A percentile compares a stretch with the other conserved stretches of the same genome.
phyloP scores from a whole-genome alignment of 192 early-diverging fungal species.

The Mortierella alpina region DNA sequence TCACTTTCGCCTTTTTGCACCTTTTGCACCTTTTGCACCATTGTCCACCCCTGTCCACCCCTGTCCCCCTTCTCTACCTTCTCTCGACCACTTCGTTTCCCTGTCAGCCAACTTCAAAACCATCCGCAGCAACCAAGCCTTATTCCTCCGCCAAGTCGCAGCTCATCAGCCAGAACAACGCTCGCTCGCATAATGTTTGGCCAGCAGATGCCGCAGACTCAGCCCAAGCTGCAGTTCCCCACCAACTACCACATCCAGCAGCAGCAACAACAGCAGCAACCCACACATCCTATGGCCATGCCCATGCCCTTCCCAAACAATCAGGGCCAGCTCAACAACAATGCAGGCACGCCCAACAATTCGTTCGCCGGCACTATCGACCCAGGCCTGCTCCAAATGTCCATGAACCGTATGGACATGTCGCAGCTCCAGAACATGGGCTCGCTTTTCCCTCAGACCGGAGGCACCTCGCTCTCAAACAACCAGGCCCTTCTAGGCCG shows the following conservation, averaged over 20 bases:
- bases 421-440: slow-evolving; percentile 48
- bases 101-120: no score
- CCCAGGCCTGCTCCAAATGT: slow-evolving; percentile 48
- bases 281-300: slow-evolving; percentile 34
- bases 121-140: no score
- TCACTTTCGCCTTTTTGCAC: background rate
- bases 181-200: slow-evolving; percentile 18
- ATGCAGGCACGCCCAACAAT: slow-evolving; percentile 35
- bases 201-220: slow-evolving; percentile 38
- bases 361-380: slow-evolving; percentile 48
- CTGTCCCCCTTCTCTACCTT: no score
- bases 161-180: no score
- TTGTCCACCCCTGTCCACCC: no score
- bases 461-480: background rate
- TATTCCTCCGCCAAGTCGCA: no score
- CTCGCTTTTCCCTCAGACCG: slow-evolving; percentile 31
- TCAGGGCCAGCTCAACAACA: slow-evolving; percentile 16
- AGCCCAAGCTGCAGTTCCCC: slow-evolving; percentile 48
- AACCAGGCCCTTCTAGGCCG: slow-evolving; percentile 18
- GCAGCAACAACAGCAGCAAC: slow-evolving; percentile 24
- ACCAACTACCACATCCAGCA: slow-evolving; percentile 53
- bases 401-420: slow-evolving; percentile 47
- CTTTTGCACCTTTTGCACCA: no score
- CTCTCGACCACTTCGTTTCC: no score
- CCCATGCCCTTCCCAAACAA: slow-evolving; percentile 35